These are phyloP conservation scores for Coniochaeta pulveracea DNA, from an alignment of 2,329 filamentous ascomycete genomes.

Conservation along the genomic window DNA sequence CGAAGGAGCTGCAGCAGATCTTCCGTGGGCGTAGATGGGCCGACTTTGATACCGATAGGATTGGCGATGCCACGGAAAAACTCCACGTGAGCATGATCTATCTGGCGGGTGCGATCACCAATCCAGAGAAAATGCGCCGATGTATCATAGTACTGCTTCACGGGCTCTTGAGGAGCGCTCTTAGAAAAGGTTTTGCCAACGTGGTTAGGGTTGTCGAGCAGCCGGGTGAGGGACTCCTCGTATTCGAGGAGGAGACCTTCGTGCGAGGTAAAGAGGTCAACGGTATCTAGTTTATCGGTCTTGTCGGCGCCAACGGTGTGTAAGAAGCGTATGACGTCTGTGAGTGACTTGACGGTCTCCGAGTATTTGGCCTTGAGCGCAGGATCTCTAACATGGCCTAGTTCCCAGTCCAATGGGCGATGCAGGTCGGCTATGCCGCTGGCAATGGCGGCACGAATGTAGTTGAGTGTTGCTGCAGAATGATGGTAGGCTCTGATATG, in stretches of 20 bases:
- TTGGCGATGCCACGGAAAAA: slow-evolving; percentile 96
- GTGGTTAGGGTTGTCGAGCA: slow-evolving; percentile 41
- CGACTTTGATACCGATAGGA: slow-evolving; percentile 93
- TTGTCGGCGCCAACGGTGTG: slow-evolving; percentile 84
- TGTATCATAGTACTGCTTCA: slow-evolving; percentile 76
- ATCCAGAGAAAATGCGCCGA: slow-evolving; percentile 98
- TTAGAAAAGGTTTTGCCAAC: slow-evolving; percentile 15
- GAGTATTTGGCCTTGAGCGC: slow-evolving; percentile 78
- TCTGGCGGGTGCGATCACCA: slow-evolving; percentile 87
- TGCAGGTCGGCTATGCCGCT: slow-evolving; percentile 91
- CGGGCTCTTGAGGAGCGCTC: slow-evolving; percentile 28
- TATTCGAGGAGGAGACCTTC: slow-evolving; percentile 92
- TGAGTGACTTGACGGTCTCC: slow-evolving; percentile 73
- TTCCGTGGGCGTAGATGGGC: slow-evolving; percentile 65
- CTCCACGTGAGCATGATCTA: slow-evolving; percentile 89
- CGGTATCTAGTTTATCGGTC: slow-evolving; percentile 73
- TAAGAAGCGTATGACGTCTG: slow-evolving; percentile 89
- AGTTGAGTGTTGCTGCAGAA: slow-evolving; percentile 90
- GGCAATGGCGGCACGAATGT: slow-evolving; percentile 70
- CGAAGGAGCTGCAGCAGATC: slow-evolving; percentile 75
- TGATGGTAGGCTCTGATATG: slow-evolving; percentile 73
- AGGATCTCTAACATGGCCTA: slow-evolving; percentile 82
- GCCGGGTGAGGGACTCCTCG: slow-evolving; percentile 75
- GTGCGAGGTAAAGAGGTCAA: slow-evolving; percentile 92
- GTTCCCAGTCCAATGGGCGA: slow-evolving; percentile 85